Base-by-base conservation (phyloP, 352 stramenopile genomes). In the Phytopythium ostracodes region DNA sequence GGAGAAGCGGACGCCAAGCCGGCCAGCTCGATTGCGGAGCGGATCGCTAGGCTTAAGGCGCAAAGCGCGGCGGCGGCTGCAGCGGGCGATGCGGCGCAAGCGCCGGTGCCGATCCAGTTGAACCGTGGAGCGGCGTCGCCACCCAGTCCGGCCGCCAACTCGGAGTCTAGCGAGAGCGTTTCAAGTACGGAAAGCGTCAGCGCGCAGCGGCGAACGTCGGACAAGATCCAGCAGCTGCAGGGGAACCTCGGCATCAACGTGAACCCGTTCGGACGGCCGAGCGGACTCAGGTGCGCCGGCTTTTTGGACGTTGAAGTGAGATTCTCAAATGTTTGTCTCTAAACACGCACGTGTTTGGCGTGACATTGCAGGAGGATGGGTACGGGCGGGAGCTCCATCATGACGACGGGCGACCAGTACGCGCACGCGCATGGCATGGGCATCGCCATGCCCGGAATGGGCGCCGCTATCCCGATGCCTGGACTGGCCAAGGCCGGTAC, bases 341-440 rank as follows among this genome's bases (percentile, higher is more conserved):
- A 22, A 25, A 7, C 18, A 1, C 40, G 40, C 5, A 5, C 22
- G 40, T 10, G 20, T 4, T 2, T 22, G 42, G 0, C n/a, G 42
- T 49, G 18, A 20, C 1, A 1, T 3, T 22, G 2, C 40, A 60
- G 55, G 38, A 25, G 55, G 14, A 51, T 35, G 55, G 55, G 55
- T 8, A 60, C 55, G 55, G 66, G 65, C n/a, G 64, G 73, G 25
- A 68, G 58, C 56, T 89, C 81, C 40, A 93, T 93, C 47, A 92
- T 95, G 81, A 89, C 73, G 44, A 95, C 87, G 8, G 87, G 87
- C 15, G 87, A 95, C 54, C 77, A 91, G 62, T 95, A 94, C 63
- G 81, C 70, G 65, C 72, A 91, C 47, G 78, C 63, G 24, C 78
- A 89, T 52, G 71, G 75, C 36, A 88, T 88, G 73, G 84, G 84